phyloP scores from a whole-genome alignment of 768 basidiomycete species.

The Lactarius quietus region DNA sequence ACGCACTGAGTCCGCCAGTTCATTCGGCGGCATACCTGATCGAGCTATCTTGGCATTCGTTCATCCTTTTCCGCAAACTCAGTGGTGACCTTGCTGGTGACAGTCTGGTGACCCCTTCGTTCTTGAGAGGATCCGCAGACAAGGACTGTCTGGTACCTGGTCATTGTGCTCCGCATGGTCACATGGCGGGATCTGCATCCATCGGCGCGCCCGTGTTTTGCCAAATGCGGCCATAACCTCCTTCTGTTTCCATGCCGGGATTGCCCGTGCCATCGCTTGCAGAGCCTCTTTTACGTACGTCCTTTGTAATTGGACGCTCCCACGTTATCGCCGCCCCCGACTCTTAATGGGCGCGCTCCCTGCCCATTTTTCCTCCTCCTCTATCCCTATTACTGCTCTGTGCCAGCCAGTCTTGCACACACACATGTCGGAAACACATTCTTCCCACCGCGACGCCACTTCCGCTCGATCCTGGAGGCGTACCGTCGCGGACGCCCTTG shows the following conservation, averaged over 20 bases:
- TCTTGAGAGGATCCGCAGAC: neutral
- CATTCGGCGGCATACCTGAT: neutral
- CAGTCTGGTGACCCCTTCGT: too few relatives aligned
- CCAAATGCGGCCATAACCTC: neutral
- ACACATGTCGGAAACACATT: neutral
- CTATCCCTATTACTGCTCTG: neutral
- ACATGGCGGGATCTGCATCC: too few relatives aligned
- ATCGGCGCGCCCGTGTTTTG: neutral
- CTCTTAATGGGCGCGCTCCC: neutral
- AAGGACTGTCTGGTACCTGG: neutral
- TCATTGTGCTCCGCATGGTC: neutral
- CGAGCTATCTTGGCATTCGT: neutral
- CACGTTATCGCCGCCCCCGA: neutral
- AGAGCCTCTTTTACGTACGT: neutral
- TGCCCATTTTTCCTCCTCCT: neutral
- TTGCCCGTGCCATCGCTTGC: neutral
- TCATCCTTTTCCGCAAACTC: neutral
- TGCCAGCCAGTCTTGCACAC: neutral
- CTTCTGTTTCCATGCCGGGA: neutral
- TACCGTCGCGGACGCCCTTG: conserved; percentile 9
- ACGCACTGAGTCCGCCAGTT: neutral
- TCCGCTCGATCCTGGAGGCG: conserved; percentile 18
- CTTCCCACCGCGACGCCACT: neutral
- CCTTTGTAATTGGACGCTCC: neutral
- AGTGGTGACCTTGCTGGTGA: too few relatives aligned